phyloP scores from a whole-genome alignment of 75 land plant species.

The Pinus tabuliformis region DNA sequence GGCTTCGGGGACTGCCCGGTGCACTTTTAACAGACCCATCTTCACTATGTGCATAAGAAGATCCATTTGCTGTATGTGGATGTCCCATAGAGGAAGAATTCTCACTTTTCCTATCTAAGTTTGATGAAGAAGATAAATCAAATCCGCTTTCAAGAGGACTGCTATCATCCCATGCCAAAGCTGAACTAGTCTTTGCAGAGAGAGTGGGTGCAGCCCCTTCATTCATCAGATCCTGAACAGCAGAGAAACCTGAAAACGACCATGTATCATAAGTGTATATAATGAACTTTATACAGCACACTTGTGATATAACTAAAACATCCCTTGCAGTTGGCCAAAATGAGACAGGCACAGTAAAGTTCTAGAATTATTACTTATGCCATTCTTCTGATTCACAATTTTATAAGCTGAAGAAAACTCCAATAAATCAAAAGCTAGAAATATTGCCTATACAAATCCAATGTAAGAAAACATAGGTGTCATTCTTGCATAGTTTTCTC shows the following conservation, averaged over 20 bases:
- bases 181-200: conserved; percentile 39
- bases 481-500: no score
- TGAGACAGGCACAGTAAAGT: not conserved
- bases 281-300: not conserved
- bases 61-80: conserved; percentile 32
- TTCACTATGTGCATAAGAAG: conserved; percentile 43
- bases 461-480: no score
- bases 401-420: not conserved
- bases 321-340: not conserved
- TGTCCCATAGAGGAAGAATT: conserved; percentile 18
- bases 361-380: not conserved
- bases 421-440: not conserved
- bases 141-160: conserved; percentile 19
- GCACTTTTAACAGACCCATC: conserved; percentile 46
- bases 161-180: conserved; percentile 21
- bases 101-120: conserved; percentile 26
- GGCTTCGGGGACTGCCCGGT: conserved; percentile 36
- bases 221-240: conserved; percentile 47
- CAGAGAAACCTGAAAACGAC: conserved; percentile 48
- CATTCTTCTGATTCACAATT: not conserved
- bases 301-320: not conserved
- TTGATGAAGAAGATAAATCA: conserved; percentile 22
- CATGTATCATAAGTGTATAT: not conserved
- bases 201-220: conserved; percentile 36
- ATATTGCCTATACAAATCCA: not conserved